These are phyloP conservation scores for Plenodomus tracheiphilus DNA, from an alignment of 2,329 filamentous ascomycete species.

Conservation along the genomic window DNA sequence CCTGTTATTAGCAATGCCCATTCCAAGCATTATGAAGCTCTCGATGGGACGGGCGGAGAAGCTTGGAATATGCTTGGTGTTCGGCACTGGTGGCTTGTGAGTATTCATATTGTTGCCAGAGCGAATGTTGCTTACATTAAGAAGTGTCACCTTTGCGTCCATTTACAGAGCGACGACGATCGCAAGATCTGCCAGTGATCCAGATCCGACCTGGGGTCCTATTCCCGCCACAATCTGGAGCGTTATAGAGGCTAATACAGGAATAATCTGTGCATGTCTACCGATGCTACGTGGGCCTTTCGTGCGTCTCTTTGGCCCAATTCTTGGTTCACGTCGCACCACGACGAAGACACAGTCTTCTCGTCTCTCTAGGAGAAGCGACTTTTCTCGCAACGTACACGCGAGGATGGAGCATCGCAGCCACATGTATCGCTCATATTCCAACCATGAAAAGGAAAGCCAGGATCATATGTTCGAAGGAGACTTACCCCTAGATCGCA, in stretches of 20 bases:
- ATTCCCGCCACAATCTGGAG: constrained; percentile 28
- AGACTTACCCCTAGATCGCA: constrained; percentile 1
- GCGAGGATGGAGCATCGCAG: neutral
- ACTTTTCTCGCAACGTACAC: neutral
- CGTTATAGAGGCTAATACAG: constrained; percentile 29
- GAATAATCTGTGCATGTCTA: constrained; percentile 26
- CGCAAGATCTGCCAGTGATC: constrained; percentile 22
- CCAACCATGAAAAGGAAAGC: constrained; percentile 8
- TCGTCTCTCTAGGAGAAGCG: constrained; percentile 15
- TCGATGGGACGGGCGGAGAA: constrained; percentile 26
- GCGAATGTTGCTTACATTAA: constrained; percentile 1
- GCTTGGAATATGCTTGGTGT: constrained; percentile 24
- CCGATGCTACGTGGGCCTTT: constrained; percentile 30
- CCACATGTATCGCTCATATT: neutral
- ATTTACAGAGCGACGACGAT: constrained; percentile 31
- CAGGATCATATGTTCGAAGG: constrained; percentile 14
- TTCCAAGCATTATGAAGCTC: constrained; percentile 20
- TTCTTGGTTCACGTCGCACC: constrained; percentile 14
- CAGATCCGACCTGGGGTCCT: constrained; percentile 28
- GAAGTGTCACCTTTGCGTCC: constrained; percentile 29
- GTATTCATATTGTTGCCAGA: neutral
- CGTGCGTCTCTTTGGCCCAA: constrained; percentile 21
- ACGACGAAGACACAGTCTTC: constrained; percentile 16
- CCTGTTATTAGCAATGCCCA: constrained; percentile 21
- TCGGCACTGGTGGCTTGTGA: constrained; percentile 28